Conservation (phyloP, 768 basidiomycete species). For the Rhizopogon vulgaris region DNA sequence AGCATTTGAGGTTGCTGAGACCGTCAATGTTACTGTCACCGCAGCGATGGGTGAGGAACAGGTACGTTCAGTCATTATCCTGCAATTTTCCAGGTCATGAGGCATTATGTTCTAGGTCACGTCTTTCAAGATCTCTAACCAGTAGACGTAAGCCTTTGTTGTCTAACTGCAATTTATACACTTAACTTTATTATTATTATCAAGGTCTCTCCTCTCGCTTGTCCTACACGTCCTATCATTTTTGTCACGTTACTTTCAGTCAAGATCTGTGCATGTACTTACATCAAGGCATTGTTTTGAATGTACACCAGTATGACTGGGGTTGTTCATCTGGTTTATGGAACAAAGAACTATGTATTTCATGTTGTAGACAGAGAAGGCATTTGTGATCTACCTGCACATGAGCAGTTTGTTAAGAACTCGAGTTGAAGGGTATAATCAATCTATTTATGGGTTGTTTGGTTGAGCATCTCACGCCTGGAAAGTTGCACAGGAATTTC, state of each 20-base stretch:
- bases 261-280: conserved; percentile 1
- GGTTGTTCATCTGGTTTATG: background rate
- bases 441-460: conserved; percentile 1
- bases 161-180: background rate
- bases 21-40: conserved; percentile 81
- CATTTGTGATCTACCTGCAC: background rate
- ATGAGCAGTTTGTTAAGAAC: background rate
- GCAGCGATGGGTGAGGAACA: conserved; percentile 92
- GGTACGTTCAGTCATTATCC: conserved; percentile 19
- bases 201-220: background rate
- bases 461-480: background rate
- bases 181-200: background rate
- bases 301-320: conserved; percentile 1
- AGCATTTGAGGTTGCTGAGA: conserved; percentile 82
- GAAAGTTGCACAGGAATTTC: background rate
- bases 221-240: conserved; percentile 5
- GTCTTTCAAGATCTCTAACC: background rate
- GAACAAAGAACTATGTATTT: conserved; percentile 2
- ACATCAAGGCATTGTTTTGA: conserved; percentile 1
- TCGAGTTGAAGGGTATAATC: too few species aligned
- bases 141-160: background rate
- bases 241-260: conserved; percentile 1
- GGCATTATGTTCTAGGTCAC: background rate
- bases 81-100: background rate
- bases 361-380: conserved; percentile 1